Conservation (phyloP, 2,329 filamentous ascomycete genomes). For the Fusarium guadeloupense region DNA sequence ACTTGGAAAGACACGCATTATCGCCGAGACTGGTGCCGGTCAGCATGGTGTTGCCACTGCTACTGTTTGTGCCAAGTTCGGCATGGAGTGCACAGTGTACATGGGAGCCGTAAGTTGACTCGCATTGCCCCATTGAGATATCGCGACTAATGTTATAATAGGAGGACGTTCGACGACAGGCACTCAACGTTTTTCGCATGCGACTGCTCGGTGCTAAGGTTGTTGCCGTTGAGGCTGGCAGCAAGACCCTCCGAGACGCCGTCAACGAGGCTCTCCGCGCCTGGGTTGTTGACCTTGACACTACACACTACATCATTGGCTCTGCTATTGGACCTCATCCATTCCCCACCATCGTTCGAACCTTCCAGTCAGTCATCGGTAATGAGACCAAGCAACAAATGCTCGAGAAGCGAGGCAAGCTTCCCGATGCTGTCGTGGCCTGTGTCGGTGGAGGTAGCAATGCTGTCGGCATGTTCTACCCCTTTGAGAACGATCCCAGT, state of each 20-base stretch:
- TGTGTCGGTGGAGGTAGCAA: slow-evolving; percentile 97
- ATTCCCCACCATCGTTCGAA: slow-evolving; percentile 96
- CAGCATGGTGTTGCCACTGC: slow-evolving; percentile 98
- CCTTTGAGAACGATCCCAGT: slow-evolving; percentile 83
- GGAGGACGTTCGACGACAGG: slow-evolving; percentile 95
- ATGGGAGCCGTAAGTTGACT: slow-evolving; percentile 78
- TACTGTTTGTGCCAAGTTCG: slow-evolving; percentile 97
- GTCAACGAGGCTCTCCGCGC: slow-evolving; percentile 95
- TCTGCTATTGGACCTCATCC: slow-evolving; percentile 97
- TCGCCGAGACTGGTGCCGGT: slow-evolving; percentile 95
- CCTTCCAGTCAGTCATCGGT: slow-evolving; percentile 97
- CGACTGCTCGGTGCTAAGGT: slow-evolving; percentile 94
- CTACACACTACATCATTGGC: slow-evolving; percentile 97
- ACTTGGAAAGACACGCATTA: slow-evolving; percentile 95
- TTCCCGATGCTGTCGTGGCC: slow-evolving; percentile 95
- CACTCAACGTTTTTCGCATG: slow-evolving; percentile 98
- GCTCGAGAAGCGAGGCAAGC: slow-evolving; percentile 81
- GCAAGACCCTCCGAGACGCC: slow-evolving; percentile 81
- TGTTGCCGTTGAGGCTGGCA: slow-evolving; percentile 90
- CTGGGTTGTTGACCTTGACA: slow-evolving; percentile 92
- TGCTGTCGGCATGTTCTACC: slow-evolving; percentile 97
- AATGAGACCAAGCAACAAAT: slow-evolving; percentile 95
- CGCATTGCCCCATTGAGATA: neutral
- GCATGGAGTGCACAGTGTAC: slow-evolving; percentile 97
- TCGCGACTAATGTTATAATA: slow-evolving; percentile 42